These are phyloP conservation scores for Trichosporon asahii DNA, from an alignment of 1,284 basidiomycete genomes.

Conservation along the genomic window DNA sequence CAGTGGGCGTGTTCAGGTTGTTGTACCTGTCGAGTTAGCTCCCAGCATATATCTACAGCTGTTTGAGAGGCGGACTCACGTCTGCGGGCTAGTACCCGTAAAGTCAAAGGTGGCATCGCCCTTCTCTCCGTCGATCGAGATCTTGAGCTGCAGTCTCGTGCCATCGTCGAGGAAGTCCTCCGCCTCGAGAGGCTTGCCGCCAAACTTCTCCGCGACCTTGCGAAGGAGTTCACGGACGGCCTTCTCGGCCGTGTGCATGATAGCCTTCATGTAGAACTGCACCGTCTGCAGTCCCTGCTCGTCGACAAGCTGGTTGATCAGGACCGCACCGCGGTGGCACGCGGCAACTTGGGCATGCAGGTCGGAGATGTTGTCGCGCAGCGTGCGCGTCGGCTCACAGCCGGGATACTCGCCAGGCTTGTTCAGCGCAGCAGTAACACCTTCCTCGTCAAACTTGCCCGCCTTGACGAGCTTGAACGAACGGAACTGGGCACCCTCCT, in stretches of 20 bases:
- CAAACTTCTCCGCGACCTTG: conserved; percentile 69
- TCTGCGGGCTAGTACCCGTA: conserved; percentile 77
- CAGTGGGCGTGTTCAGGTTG: conserved; percentile 60
- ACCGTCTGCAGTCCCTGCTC: conserved; percentile 56
- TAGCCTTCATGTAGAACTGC: conserved; percentile 73
- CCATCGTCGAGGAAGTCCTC: conserved; percentile 45
- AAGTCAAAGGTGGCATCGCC: conserved; percentile 90
- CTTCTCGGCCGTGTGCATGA: conserved; percentile 82
- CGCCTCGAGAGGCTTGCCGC: conserved; percentile 63
- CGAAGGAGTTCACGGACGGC: conserved; percentile 79
- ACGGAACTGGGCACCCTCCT: conserved; percentile 54
- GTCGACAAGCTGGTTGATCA: conserved; percentile 40
- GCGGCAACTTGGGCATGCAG: conserved; percentile 46
- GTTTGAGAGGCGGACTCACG: conserved; percentile 39
- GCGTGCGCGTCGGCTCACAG: conserved; percentile 79
- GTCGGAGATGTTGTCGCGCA: conserved; percentile 57
- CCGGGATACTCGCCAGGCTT: conserved; percentile 79
- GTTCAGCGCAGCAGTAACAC: conserved; percentile 77
- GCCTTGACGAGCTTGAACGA: conserved; percentile 57
- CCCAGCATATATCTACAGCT: not conserved
- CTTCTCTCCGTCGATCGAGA: conserved; percentile 73
- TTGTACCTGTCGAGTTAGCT: conserved; percentile 40
- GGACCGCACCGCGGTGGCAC: conserved; percentile 39
- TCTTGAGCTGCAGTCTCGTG: conserved; percentile 56
- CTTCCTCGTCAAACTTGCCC: conserved; percentile 55